A percentile compares a stretch with the other conserved stretches of the same genome.
Conservation (phyloP, 305 asterid species). For the Rubia balearica region DNA sequence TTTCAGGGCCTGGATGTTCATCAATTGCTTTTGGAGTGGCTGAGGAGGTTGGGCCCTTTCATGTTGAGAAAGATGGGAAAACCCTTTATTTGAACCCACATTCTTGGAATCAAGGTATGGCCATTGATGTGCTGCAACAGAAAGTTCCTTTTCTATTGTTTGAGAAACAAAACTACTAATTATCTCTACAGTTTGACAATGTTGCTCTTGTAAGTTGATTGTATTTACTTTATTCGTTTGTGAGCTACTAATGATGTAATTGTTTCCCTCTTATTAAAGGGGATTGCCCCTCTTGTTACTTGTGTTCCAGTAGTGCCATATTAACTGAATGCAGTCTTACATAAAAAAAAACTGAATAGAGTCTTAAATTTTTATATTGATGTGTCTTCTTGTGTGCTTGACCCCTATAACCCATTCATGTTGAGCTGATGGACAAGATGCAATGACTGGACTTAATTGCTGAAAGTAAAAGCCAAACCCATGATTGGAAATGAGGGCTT, state of each 20-base stretch:
- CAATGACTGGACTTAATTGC: neutral
- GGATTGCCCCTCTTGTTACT: neutral
- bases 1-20: slow-evolving; percentile 91
- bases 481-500: neutral
- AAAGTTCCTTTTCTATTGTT: neutral
- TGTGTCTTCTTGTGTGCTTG: neutral
- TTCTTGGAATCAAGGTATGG: slow-evolving; percentile 89
- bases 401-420: neutral
- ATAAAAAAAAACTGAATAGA: too few species aligned
- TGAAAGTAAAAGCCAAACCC: neutral
- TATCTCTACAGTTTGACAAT: neutral
- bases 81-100: slow-evolving; percentile 70
- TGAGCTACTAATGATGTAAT: neutral
- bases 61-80: slow-evolving; percentile 87
- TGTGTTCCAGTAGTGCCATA: neutral
- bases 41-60: slow-evolving; percentile 93
- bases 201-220: neutral
- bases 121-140: neutral
- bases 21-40: slow-evolving; percentile 87
- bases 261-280: neutral
- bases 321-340: neutral
- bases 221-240: neutral
- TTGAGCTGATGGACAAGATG: neutral
- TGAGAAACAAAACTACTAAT: neutral
- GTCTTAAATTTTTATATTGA: neutral